Percentiles rank a stretch among this genome's conserved stretches.
phyloP scores from a whole-genome alignment of 2,329 filamentous ascomycete genomes.

The Golovinomyces cichoracearum region DNA sequence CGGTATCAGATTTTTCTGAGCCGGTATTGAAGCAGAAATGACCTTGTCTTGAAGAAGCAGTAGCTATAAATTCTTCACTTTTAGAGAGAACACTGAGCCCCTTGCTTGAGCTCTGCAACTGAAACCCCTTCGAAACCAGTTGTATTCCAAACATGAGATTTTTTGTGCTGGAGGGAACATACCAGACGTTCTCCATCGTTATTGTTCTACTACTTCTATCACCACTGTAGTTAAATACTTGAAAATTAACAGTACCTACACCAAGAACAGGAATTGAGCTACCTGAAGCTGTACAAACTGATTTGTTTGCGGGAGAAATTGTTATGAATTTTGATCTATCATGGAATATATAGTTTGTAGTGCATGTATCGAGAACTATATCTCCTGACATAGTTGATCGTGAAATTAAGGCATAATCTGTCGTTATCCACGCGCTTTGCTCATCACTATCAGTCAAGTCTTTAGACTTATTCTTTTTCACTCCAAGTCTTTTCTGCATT shows the following conservation, averaged over 20 bases:
- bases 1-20: neutral
- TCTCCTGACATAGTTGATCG: neutral
- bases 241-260: neutral
- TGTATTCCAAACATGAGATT: neutral
- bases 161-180: neutral
- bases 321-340: neutral
- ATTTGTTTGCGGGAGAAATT: neutral
- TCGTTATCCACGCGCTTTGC: neutral
- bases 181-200: neutral
- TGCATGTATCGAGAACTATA: neutral
- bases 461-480: too few relatives aligned
- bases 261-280: neutral
- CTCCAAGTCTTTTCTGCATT: neutral
- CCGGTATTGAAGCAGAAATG: neutral
- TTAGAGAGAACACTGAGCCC: neutral
- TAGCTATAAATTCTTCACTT: neutral
- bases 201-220: neutral
- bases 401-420: neutral
- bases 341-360: neutral
- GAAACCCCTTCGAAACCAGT: neutral
- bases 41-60: neutral
- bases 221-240: neutral
- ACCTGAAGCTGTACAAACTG: neutral
- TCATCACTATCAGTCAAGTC: neutral
- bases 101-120: neutral